A percentile compares a stretch with the other conserved stretches of the same genome.
Evolutionary conservation across 805 yeast genomes (phyloP).

Genomic region (Candida adriatica): DNA sequence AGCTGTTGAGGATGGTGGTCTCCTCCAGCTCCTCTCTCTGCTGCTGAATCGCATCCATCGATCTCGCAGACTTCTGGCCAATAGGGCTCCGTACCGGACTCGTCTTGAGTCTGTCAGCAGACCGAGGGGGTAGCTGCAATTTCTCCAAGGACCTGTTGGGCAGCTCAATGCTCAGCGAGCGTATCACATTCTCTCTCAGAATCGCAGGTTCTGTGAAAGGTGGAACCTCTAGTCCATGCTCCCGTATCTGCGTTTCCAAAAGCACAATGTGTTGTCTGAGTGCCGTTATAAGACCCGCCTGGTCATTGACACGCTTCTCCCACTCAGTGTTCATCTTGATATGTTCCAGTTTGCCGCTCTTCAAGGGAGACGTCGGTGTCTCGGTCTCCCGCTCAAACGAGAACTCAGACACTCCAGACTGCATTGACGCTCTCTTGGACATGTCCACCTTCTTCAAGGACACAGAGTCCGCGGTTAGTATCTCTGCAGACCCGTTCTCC

Average conservation of each 20-base stretch:
- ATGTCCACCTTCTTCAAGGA: neutral
- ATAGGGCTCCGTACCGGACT: conserved; percentile 7
- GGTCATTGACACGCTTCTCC: conserved; percentile 14
- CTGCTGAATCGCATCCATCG: no score
- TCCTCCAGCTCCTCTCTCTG: no score
- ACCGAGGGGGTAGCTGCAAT: conserved; percentile 31
- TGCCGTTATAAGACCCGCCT: conserved; percentile 9
- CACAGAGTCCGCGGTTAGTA: neutral
- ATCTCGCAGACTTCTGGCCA: conserved; percentile 3
- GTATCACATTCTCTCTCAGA: conserved; percentile 6
- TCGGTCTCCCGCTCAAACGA: conserved; percentile 15
- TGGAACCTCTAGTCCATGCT: conserved; percentile 9
- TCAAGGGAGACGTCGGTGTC: neutral
- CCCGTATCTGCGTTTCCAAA: conserved; percentile 10
- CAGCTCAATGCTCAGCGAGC: conserved; percentile 3
- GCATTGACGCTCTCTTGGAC: conserved; percentile 12
- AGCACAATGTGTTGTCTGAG: conserved; percentile 13
- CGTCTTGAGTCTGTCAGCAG: conserved; percentile 28
- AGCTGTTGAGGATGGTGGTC: no score
- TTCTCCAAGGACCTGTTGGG: conserved; percentile 5
- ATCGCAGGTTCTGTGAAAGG: conserved; percentile 6
- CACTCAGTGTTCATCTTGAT: conserved; percentile 13
- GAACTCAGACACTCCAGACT: conserved; percentile 14
- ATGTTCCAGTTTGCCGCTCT: conserved; percentile 8
- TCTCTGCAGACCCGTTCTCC: conserved; percentile 1